Evolutionary conservation across 768 basidiomycete species (phyloP).

Genomic region (Rhodocollybia butyracea): DNA sequence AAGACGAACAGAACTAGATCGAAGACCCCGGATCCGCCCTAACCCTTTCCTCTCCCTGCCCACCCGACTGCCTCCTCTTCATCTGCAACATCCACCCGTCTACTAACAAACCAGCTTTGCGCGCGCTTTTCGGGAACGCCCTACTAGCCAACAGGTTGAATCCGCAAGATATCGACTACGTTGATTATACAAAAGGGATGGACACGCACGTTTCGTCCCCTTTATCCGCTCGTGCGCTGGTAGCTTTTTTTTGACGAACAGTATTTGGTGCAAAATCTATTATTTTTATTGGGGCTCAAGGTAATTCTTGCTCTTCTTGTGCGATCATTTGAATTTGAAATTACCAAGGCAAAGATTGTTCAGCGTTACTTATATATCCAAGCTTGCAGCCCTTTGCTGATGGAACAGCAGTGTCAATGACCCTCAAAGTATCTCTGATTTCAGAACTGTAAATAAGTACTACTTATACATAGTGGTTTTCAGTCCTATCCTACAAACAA

Average conservation of each 20-base stretch:
- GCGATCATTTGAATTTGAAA: constrained; percentile 1
- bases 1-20: not conserved
- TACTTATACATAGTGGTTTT: too few species aligned
- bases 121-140: constrained; percentile 48
- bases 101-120: constrained; percentile 81
- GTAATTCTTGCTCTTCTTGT: too few species aligned
- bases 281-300: constrained; percentile 43
- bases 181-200: constrained; percentile 78
- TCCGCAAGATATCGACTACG: constrained; percentile 48
- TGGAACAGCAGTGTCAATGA: too few species aligned
- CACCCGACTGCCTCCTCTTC: constrained; percentile 65
- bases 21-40: too few species aligned
- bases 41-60: constrained; percentile 20
- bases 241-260: constrained; percentile 39
- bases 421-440: too few species aligned
- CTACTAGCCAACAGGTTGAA: constrained; percentile 19
- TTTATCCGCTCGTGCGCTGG: constrained; percentile 39
- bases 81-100: constrained; percentile 66
- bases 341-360: constrained; percentile 50
- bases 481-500: too few species aligned
- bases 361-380: too few species aligned
- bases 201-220: constrained; percentile 63
- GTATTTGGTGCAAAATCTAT: constrained; percentile 43
- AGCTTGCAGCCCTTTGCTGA: too few species aligned
- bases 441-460: too few species aligned